These are phyloP conservation scores for Lactifluus echinatus DNA, from an alignment of 768 basidiomycete genomes.

Conservation along the genomic window DNA sequence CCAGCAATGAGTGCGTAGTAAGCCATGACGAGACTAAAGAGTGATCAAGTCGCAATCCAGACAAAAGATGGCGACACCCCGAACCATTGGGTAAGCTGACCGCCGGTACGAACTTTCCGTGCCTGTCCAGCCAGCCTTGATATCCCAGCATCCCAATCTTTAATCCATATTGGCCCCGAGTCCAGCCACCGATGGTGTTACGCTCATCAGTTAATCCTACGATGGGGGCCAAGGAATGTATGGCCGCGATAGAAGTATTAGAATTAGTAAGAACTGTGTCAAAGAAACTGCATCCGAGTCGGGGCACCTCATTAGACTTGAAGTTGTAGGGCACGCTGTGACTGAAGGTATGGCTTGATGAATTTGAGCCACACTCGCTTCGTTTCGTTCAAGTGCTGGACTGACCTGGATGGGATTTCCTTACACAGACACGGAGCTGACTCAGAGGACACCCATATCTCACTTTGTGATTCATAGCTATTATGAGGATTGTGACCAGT, in stretches of 20 bases:
- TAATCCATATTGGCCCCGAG: neutral
- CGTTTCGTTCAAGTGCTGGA: too few relatives aligned
- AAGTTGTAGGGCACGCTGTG: too few relatives aligned
- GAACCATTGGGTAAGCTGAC: slow-evolving; percentile 6
- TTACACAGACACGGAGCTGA: too few relatives aligned
- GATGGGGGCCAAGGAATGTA: neutral
- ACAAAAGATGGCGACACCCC: slow-evolving; percentile 21
- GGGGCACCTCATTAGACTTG: too few relatives aligned
- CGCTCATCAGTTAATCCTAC: neutral
- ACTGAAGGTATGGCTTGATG: too few relatives aligned
- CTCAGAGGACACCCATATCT: too few relatives aligned
- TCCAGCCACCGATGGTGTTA: neutral
- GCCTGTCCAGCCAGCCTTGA: neutral
- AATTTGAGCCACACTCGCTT: too few relatives aligned
- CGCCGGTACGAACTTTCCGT: neutral
- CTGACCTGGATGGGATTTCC: too few relatives aligned
- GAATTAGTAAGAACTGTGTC: neutral
- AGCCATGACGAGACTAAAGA: neutral
- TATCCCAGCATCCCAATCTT: too few relatives aligned
- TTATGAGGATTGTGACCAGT: too few relatives aligned
- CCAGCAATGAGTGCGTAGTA: neutral
- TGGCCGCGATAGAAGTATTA: neutral
- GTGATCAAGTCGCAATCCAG: slow-evolving; percentile 14
- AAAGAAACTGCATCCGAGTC: too few relatives aligned
- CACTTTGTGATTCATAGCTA: too few relatives aligned